Percentiles rank a stretch among this genome's conserved stretches.
These are phyloP conservation scores for Rasamsonia emersonii DNA, from an alignment of 2,329 filamentous ascomycete species.

Conservation along the genomic window DNA sequence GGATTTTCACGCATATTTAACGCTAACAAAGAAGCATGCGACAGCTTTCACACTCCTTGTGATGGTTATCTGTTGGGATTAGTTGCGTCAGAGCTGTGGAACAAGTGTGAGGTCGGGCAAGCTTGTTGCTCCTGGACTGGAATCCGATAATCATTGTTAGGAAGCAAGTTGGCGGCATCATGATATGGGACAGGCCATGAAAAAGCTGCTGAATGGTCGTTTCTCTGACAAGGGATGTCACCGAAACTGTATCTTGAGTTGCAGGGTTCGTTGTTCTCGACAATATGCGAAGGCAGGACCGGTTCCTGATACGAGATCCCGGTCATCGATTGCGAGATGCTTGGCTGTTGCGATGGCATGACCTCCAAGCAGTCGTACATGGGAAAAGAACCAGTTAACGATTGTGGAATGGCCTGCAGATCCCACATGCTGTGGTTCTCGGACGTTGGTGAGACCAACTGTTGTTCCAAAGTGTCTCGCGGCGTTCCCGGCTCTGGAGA, in stretches of 20 bases:
- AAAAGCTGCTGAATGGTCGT: not conserved
- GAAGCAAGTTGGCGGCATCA: not conserved
- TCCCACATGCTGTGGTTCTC: conserved; percentile 20
- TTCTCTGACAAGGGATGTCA: conserved; percentile 8
- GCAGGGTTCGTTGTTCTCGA: not conserved
- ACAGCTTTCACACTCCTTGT: no score
- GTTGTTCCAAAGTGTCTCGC: conserved; percentile 1
- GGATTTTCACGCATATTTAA: no score
- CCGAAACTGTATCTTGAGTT: not conserved
- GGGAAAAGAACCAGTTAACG: conserved; percentile 15
- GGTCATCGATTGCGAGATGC: not conserved
- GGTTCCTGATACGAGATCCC: conserved; percentile 10
- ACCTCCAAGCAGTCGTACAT: conserved; percentile 15
- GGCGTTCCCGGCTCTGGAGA: conserved; percentile 7
- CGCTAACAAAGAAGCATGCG: no score
- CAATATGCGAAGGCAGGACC: conserved; percentile 1
- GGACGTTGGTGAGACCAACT: conserved; percentile 10
- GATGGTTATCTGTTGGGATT: no score
- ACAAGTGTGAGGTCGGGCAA: not conserved
- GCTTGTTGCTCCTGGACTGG: not conserved
- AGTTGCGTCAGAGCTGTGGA: no score
- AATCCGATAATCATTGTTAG: not conserved
- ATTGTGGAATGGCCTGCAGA: conserved; percentile 13
- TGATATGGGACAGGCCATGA: not conserved
- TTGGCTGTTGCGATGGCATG: conserved; percentile 2